A percentile compares a stretch with the other conserved stretches of the same genome.
Evolutionary conservation across 257 asterid species (phyloP).

Genomic region (Jaltomata sinuosa): DNA sequence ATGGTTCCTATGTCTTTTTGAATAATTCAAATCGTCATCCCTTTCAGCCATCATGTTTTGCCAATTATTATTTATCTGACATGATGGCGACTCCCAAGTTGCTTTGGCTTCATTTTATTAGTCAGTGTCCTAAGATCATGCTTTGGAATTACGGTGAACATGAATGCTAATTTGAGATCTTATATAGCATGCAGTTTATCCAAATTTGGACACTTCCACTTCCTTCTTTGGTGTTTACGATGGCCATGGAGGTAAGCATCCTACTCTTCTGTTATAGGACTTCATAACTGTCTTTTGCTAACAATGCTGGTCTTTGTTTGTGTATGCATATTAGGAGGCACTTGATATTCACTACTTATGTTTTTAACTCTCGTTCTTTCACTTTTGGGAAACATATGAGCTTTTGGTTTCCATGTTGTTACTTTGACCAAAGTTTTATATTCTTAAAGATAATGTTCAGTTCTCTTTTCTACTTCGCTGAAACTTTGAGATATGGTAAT

Average conservation of each 20-base stretch:
- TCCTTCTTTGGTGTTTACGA: conserved; percentile 97
- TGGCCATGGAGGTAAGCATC: conserved; percentile 92
- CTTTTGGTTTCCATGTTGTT: background rate
- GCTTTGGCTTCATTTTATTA: background rate
- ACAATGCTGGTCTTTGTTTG: background rate
- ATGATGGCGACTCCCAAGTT: background rate
- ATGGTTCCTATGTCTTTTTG: background rate
- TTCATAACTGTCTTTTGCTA: background rate
- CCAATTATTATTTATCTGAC: background rate
- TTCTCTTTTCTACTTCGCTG: background rate
- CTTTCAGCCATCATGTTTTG: background rate
- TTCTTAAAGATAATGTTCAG: background rate
- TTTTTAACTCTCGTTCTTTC: background rate
- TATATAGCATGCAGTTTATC: conserved; percentile 85
- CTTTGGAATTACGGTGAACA: background rate
- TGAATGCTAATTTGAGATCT: conserved; percentile 22
- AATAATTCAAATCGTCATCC: background rate
- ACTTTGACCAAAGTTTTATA: background rate
- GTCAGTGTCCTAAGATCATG: background rate
- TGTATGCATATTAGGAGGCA: background rate
- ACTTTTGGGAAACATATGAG: background rate
- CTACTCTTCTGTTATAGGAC: conserved; percentile 1
- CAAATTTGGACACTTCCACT: conserved; percentile 64
- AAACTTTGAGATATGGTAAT: background rate
- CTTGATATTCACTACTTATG: background rate